Percentiles rank a stretch among this genome's conserved stretches.
Conservation (phyloP, 768 basidiomycete genomes). For the Boletus rex-veris region DNA sequence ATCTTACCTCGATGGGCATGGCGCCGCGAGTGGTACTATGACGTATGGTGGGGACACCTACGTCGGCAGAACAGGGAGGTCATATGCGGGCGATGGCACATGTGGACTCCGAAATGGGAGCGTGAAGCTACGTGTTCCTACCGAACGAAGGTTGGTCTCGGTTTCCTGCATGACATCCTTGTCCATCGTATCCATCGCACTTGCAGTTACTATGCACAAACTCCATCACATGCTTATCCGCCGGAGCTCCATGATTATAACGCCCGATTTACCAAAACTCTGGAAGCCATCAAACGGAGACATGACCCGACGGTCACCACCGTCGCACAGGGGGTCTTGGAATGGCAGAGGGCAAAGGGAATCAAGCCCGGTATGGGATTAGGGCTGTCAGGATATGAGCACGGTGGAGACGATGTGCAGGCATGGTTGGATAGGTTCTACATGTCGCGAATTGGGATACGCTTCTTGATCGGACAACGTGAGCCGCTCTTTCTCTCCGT, state of each 20-base stretch:
- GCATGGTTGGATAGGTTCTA: conserved; percentile 97
- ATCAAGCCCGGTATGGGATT: conserved; percentile 29
- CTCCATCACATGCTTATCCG: conserved; percentile 70
- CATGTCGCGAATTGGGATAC: conserved; percentile 91
- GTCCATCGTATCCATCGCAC: background rate
- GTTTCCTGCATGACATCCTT: background rate
- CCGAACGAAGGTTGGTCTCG: conserved; percentile 66
- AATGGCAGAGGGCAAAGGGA: conserved; percentile 76
- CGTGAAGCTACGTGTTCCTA: conserved; percentile 72
- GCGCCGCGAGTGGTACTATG: conserved; percentile 15
- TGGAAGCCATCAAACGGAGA: conserved; percentile 87
- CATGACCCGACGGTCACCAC: conserved; percentile 99
- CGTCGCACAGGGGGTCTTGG: conserved; percentile 92
- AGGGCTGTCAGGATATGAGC: conserved; percentile 37
- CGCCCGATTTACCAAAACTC: conserved; percentile 78
- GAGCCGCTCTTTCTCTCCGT: conserved; percentile 25
- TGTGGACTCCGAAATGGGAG: conserved; percentile 46
- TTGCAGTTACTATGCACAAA: conserved; percentile 81
- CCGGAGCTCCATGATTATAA: conserved; percentile 95
- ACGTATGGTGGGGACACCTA: background rate
- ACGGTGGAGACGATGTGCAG: conserved; percentile 86
- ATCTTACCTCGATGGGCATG: conserved; percentile 32
- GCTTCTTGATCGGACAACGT: conserved; percentile 97
- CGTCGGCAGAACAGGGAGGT: conserved; percentile 1
- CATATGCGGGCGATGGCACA: conserved; percentile 16